phyloP scores from a whole-genome alignment of 2,329 filamentous ascomycete species.

The Claviceps capensis region DNA sequence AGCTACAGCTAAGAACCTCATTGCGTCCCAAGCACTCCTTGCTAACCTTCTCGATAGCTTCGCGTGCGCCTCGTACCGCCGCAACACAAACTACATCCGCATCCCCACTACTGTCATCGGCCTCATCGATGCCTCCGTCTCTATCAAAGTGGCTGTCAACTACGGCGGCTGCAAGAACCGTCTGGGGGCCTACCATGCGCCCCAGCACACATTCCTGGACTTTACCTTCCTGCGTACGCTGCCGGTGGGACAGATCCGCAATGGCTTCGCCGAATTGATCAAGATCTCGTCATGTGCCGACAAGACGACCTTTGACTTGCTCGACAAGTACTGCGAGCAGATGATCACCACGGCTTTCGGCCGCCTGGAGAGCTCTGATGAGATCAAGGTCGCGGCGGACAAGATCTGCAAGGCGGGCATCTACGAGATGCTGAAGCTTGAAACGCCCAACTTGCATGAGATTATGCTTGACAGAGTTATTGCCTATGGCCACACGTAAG shows the following conservation, averaged over 20 bases:
- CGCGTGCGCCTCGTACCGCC: slow-evolving; percentile 56
- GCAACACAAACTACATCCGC: slow-evolving; percentile 62
- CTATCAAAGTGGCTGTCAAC: slow-evolving; percentile 68
- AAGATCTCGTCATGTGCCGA: slow-evolving; percentile 63
- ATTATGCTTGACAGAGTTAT: slow-evolving; percentile 60
- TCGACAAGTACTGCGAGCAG: slow-evolving; percentile 56
- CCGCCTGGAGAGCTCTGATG: slow-evolving; percentile 36
- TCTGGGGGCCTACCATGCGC: slow-evolving; percentile 59
- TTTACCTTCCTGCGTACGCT: slow-evolving; percentile 59
- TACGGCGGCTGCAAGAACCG: slow-evolving; percentile 66
- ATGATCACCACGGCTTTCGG: slow-evolving; percentile 53
- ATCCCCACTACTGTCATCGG: slow-evolving; percentile 64
- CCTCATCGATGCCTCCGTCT: slow-evolving; percentile 61
- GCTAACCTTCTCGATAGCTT: slow-evolving; percentile 29
- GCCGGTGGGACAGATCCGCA: slow-evolving; percentile 53
- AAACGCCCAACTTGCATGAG: slow-evolving; percentile 61
- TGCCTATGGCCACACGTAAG: slow-evolving; percentile 57
- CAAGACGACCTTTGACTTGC: slow-evolving; percentile 48
- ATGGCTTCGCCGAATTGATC: slow-evolving; percentile 62
- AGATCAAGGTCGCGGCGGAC: slow-evolving; percentile 33
- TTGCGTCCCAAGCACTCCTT: too few relatives aligned
- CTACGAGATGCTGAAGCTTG: slow-evolving; percentile 58
- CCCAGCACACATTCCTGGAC: slow-evolving; percentile 59
- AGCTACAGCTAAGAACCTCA: too few relatives aligned
- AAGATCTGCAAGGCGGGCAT: slow-evolving; percentile 57